A percentile compares a stretch with the other conserved stretches of the same genome.
Evolutionary conservation across 306 rosid genomes (phyloP).

Genomic region (Inga oerstediana): DNA sequence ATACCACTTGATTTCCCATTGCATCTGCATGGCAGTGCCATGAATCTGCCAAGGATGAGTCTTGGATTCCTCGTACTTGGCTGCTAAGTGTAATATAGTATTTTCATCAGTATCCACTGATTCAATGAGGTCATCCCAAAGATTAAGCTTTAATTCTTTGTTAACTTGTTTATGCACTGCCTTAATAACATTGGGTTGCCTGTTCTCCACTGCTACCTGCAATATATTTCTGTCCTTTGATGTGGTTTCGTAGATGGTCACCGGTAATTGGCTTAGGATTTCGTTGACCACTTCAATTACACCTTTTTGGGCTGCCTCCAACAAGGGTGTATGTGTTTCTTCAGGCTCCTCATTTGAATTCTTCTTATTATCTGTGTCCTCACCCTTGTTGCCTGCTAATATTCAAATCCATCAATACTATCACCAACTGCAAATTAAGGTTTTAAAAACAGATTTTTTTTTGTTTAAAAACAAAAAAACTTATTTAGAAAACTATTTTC

Average conservation of each 20-base stretch:
- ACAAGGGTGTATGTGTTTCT: background rate
- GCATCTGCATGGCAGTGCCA: conserved; percentile 28
- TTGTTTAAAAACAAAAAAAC: too few species aligned
- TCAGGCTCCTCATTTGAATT: background rate
- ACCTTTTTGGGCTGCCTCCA: background rate
- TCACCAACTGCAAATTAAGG: too few species aligned
- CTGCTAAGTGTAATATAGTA: conserved; percentile 27
- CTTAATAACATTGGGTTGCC: background rate
- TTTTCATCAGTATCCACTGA: background rate
- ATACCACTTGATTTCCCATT: conserved; percentile 24
- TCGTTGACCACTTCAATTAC: background rate
- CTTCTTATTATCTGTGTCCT: background rate
- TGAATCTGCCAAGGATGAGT: conserved; percentile 3
- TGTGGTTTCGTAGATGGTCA: background rate
- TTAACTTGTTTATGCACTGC: background rate
- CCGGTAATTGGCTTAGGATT: background rate
- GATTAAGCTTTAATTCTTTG: background rate
- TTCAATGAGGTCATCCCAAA: background rate
- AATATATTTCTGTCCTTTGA: background rate
- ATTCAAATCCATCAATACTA: background rate
- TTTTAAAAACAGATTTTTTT: too few species aligned
- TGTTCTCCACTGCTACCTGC: conserved; percentile 1
- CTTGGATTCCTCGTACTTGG: background rate
- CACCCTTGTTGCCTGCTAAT: background rate
- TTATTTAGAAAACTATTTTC: too few species aligned